Evolutionary conservation across 1,284 basidiomycete species (phyloP), one percentile per base, ranked within the genome.

Genomic region (Ceratobasidium sp.): DNA sequence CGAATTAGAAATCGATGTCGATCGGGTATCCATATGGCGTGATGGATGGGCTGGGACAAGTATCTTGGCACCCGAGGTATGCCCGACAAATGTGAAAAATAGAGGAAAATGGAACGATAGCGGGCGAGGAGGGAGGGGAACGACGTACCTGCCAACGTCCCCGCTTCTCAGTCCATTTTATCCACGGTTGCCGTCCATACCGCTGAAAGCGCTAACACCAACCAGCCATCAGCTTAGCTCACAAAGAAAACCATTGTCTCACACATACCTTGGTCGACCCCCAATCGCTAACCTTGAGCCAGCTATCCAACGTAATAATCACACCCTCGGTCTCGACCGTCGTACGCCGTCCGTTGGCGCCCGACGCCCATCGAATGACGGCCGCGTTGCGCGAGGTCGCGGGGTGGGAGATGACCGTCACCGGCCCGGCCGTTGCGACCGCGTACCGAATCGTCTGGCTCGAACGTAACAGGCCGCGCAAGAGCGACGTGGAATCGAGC

Each of bases 251-350:
- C 28, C 28, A 50, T 15, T 20, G 5, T 23, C 5, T 10, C 50
- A 40, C 20, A 64, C 59, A 33, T 38, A 75, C 71, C 71, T 75
- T 75, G 59, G 71, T 75, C 17, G 71, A 75, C 28, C 71, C 70
- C 71, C 71, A 75, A 46, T 75, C 71, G 61, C 46, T 65, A 26
- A 75, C 71, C 71, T 75, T 75, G 59, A 75, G 42, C 71, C 71
- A 75, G 33, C 59, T 50, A 20, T 75, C 71, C 17, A 75, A 46
- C 48, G 71, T 75, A 17, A 75, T 59, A 20, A 75, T 48, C 28
- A 75, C 46, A 20, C 71, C 71, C n/a, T 75, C 71, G 0, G 71
- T 75, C 61, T 75, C 71, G 46, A 75, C 65, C 38, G 71, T 75
- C 48, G 71, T 75, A 10, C 62, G 71, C 48, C 62, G 65, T n/a